A percentile compares a stretch with the other conserved stretches of the same genome.
These are phyloP conservation scores for Aspergillus sclerotioniger DNA, from an alignment of 495 filamentous ascomycete species.

Conservation along the genomic window DNA sequence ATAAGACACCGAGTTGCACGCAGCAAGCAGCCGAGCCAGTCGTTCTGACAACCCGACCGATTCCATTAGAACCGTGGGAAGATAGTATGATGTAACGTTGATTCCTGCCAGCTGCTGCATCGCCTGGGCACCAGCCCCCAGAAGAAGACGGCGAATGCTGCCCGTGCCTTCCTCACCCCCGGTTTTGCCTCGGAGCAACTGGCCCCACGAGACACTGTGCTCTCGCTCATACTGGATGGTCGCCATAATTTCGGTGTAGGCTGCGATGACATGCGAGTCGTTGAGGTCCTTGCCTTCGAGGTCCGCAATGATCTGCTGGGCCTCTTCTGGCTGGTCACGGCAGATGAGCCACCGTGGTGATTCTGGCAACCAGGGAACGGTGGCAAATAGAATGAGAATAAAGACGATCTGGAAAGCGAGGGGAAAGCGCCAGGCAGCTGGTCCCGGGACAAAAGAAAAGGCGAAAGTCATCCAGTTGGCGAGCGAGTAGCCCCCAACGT, in stretches of 20 bases:
- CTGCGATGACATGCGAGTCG: conserved; percentile 43
- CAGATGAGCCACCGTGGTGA: conserved; percentile 52
- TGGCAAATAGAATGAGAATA: conserved; percentile 46
- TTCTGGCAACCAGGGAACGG: conserved; percentile 54
- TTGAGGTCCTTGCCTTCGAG: conserved; percentile 41
- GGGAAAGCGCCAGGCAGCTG: conserved; percentile 52
- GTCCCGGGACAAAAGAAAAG: conserved; percentile 44
- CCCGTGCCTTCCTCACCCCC: conserved; percentile 30
- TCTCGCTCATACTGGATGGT: conserved; percentile 46
- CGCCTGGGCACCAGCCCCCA: conserved; percentile 49
- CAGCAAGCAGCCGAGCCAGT: too few species aligned
- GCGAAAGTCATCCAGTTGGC: conserved; percentile 58
- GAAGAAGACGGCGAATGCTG: conserved; percentile 46
- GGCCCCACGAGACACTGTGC: conserved; percentile 43
- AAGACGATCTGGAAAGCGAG: conserved; percentile 54
- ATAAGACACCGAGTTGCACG: too few species aligned
- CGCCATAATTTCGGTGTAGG: conserved; percentile 45
- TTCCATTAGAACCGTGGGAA: too few species aligned
- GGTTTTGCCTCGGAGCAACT: conserved; percentile 41
- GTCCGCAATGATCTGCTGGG: conserved; percentile 47
- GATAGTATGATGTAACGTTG: too few species aligned
- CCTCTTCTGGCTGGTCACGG: conserved; percentile 40
- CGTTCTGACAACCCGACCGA: too few species aligned
- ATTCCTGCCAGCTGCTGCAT: conserved; percentile 52
- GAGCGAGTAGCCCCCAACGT: conserved; percentile 58